Conservation (phyloP, 2,329 filamentous ascomycete genomes). For the Xylariomycetidae sp. region DNA sequence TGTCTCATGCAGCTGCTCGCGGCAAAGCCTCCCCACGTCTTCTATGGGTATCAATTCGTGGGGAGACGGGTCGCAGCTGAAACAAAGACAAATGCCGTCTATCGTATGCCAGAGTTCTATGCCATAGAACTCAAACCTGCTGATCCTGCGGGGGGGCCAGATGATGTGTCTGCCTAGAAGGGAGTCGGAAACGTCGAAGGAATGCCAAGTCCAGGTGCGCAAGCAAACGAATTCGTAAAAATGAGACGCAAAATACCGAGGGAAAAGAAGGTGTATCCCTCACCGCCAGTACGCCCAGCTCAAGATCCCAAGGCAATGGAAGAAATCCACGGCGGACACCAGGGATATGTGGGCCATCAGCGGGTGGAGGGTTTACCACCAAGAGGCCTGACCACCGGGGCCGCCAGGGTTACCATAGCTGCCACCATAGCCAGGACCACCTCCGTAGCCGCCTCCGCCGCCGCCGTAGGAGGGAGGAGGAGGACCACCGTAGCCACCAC, state of each 20-base stretch:
- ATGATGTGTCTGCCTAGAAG: constrained; percentile 27
- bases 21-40: constrained; percentile 21
- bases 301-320: no score
- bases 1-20: constrained; percentile 30
- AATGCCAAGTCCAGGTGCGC: constrained; percentile 19
- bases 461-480: constrained; percentile 21
- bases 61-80: constrained; percentile 24
- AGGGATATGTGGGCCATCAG: not conserved
- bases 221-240: not conserved
- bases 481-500: constrained; percentile 34
- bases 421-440: constrained; percentile 40
- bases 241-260: not conserved
- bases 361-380: constrained; percentile 53
- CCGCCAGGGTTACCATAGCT: constrained; percentile 66
- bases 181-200: constrained; percentile 23
- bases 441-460: constrained; percentile 35
- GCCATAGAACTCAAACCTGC: constrained; percentile 28
- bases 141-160: constrained; percentile 24
- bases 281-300: constrained; percentile 17
- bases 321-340: no score
- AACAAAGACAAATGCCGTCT: constrained; percentile 32
- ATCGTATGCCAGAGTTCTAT: constrained; percentile 30
- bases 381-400: constrained; percentile 58
- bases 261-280: constrained; percentile 16
- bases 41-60: constrained; percentile 32